Percentiles rank a stretch among this genome's conserved stretches.
These are phyloP conservation scores for Aspergillus novoparasiticus DNA, from an alignment of 2,329 filamentous ascomycete genomes.

Conservation along the genomic window DNA sequence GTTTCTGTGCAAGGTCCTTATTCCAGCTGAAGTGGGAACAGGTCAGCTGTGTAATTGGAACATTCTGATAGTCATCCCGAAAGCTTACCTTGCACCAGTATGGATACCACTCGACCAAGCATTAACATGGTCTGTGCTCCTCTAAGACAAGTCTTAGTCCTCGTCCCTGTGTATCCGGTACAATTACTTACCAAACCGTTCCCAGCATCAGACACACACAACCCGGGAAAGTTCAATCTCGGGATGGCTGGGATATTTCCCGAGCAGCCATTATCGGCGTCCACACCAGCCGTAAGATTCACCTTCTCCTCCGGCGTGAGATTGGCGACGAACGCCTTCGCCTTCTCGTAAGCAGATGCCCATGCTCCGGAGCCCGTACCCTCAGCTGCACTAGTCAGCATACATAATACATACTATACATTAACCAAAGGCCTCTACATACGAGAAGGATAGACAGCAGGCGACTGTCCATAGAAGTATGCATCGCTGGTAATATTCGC, in stretches of 20 bases:
- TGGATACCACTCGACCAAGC: slow-evolving; percentile 27
- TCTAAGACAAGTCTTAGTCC: slow-evolving; percentile 14
- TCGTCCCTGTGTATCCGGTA: fast-evolving
- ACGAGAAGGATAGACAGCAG: slow-evolving; percentile 28
- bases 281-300: slow-evolving; percentile 34
- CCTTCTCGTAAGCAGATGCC: slow-evolving; percentile 40
- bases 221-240: slow-evolving; percentile 36
- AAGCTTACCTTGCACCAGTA: slow-evolving; percentile 30
- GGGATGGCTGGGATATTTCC: slow-evolving; percentile 36
- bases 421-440: neutral
- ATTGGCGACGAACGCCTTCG: slow-evolving; percentile 41
- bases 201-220: slow-evolving; percentile 47
- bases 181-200: slow-evolving; percentile 38
- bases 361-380: slow-evolving; percentile 36
- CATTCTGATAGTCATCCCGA: too few species aligned
- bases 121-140: slow-evolving; percentile 34
- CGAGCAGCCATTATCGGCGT: slow-evolving; percentile 29
- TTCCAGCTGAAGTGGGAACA: slow-evolving; percentile 34
- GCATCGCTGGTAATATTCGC: slow-evolving; percentile 26
- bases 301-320: slow-evolving; percentile 48
- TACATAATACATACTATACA: fast-evolving
- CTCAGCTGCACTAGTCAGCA: slow-evolving; percentile 16
- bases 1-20: slow-evolving; percentile 32
- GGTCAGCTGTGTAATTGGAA: neutral
- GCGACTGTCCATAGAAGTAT: slow-evolving; percentile 28